Conservation (phyloP, 1,284 basidiomycete genomes). For the Termitomyces sp. region DNA sequence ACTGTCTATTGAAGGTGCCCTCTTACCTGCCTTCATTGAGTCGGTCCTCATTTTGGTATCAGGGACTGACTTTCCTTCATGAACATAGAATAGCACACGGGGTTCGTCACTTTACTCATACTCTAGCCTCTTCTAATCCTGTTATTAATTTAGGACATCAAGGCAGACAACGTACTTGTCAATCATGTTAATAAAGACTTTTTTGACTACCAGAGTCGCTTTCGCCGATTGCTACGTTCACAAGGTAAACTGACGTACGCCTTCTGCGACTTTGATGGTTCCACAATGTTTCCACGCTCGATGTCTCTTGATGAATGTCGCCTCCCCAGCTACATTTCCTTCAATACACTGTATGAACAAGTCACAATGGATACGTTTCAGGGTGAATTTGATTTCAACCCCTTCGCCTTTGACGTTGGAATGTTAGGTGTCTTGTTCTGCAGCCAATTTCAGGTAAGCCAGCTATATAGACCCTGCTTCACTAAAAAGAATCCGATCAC, state of each 20-base stretch:
- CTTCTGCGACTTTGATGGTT: not conserved
- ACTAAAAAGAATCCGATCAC: not conserved
- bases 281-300: not conserved
- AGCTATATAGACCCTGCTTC: not conserved
- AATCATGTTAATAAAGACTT: not conserved
- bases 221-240: not conserved
- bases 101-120: not conserved
- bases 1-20: constrained; percentile 1
- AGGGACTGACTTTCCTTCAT: not conserved
- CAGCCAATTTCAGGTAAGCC: not conserved
- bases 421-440: not conserved
- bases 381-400: not conserved
- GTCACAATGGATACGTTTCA: not conserved
- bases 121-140: not conserved
- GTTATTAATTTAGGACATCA: not conserved
- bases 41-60: not conserved
- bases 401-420: not conserved
- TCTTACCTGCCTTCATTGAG: not conserved
- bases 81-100: not conserved
- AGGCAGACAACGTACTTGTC: not conserved
- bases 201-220: not conserved
- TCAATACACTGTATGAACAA: not conserved
- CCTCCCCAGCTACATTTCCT: not conserved
- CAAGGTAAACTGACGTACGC: not conserved
- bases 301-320: not conserved